phyloP scores from a whole-genome alignment of 176 grass and related monocot genomes.

The Areca catechu region DNA sequence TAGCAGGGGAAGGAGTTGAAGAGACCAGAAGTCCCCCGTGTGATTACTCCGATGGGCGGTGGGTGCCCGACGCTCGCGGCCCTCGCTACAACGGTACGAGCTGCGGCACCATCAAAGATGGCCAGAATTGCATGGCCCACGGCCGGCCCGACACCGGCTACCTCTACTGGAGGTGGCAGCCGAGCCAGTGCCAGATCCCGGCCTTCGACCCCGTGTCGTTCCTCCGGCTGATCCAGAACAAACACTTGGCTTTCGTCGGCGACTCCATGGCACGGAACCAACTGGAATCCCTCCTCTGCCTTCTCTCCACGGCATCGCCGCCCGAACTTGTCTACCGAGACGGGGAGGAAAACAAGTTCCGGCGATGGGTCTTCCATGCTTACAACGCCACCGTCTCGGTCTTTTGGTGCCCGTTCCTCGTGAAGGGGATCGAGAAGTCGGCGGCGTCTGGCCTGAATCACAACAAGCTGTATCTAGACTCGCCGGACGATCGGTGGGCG shows the following conservation, averaged over 20 bases:
- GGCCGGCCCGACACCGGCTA: slow-evolving; percentile 75
- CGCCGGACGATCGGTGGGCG: slow-evolving; percentile 61
- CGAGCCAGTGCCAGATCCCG: slow-evolving; percentile 41
- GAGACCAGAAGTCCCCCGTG: slow-evolving; percentile 9
- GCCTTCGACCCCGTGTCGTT: slow-evolving; percentile 47
- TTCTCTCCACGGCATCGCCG: slow-evolving; percentile 34
- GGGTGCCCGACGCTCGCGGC: slow-evolving; percentile 39
- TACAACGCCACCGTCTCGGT: slow-evolving; percentile 62
- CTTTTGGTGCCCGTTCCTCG: slow-evolving; percentile 80
- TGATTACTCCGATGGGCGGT: slow-evolving; percentile 56
- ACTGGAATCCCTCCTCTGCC: slow-evolving; percentile 65
- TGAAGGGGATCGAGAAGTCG: slow-evolving; percentile 48
- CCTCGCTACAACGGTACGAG: slow-evolving; percentile 49
- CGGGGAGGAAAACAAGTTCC: slow-evolving; percentile 42
- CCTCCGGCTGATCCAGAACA: slow-evolving; percentile 40
- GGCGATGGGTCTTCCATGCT: slow-evolving; percentile 50
- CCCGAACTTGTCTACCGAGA: slow-evolving; percentile 45
- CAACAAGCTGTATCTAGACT: slow-evolving; percentile 66
- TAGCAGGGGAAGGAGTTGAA: not conserved
- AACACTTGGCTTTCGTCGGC: slow-evolving; percentile 65
- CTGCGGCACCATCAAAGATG: slow-evolving; percentile 71
- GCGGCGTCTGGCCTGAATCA: slow-evolving; percentile 42
- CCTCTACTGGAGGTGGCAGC: slow-evolving; percentile 69
- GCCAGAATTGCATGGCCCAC: slow-evolving; percentile 86
- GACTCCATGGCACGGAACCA: slow-evolving; percentile 90